phyloP scores from a whole-genome alignment of 1,284 basidiomycete genomes.

The Mycena citricolor region DNA sequence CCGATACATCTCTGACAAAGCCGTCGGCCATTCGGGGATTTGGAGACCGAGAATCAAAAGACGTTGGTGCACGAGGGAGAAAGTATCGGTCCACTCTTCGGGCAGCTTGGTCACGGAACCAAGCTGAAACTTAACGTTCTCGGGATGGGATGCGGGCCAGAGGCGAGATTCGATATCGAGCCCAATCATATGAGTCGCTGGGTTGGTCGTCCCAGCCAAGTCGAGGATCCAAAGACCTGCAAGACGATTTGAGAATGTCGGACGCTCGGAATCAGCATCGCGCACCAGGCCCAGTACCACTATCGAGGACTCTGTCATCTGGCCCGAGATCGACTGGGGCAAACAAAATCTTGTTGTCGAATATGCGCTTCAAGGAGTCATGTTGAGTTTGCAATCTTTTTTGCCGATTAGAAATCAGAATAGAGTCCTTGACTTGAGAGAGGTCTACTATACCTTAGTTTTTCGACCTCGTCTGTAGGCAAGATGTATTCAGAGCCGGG shows the following conservation, averaged over 20 bases:
- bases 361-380: constrained; percentile 6
- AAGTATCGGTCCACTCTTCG: constrained; percentile 24
- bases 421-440: no score
- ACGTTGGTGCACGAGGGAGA: constrained; percentile 29
- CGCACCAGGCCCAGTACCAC: constrained; percentile 12
- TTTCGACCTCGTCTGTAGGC: background rate
- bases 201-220: constrained; percentile 5
- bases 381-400: constrained; percentile 2
- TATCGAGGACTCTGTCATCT: constrained; percentile 7
- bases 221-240: constrained; percentile 23
- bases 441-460: background rate
- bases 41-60: constrained; percentile 28
- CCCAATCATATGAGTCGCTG: background rate
- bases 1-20: constrained; percentile 26
- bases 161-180: constrained; percentile 26
- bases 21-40: constrained; percentile 22
- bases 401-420: background rate
- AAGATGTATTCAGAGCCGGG: background rate
- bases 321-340: constrained; percentile 2
- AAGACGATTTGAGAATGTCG: background rate
- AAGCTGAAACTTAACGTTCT: constrained; percentile 23
- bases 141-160: constrained; percentile 19
- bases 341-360: constrained; percentile 6
- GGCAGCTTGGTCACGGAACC: constrained; percentile 25
- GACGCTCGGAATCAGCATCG: background rate